Base-by-base conservation (phyloP, 2,329 filamentous ascomycete species). In the Teratosphaeria pseudoeucalypti region DNA sequence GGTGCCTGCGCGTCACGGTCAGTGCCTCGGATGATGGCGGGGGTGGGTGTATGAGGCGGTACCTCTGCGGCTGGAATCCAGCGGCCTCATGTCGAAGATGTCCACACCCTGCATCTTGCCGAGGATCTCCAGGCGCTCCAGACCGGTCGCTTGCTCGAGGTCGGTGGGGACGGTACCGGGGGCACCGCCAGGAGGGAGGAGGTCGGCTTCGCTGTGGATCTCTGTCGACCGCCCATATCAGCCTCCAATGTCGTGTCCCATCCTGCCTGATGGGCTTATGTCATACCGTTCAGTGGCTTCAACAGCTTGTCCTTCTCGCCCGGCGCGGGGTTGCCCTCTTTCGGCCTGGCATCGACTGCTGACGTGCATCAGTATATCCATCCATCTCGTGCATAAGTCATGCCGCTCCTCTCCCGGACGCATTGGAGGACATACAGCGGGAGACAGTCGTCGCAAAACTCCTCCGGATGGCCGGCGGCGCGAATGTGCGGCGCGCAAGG, bases 41-140 rank as follows among this genome's bases (percentile, higher is more conserved):
- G 23, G 23, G 23, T 23, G 23, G 16, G 37, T 6, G 14, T 6
- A 16, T 10, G 5, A 14, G 6, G 12, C 37, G 37, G 66, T 82
- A 89, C 92, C 92, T 77, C 84, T 84, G 74, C 94, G 87, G 76
- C 88, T 94, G 65, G 92, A 82, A 76, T 97, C 94, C 70, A 99
- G 85, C 65, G 94, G 94, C 78, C 85, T 87, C 94, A 97, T 96
- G 80, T 99, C 92, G 81, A 99, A 99, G 75, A 97, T 82, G 75
- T 99, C 94, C 71, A 96, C 81, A 67, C 94, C 92, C 82, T 97
- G 90, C 88, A 97, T 96, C 86, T 99, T 99, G 79, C 94, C 94
- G 75, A 99, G 83, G 73, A 99, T 94, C 80, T 99, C 94, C 70
- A 99, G 85, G 85, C 94, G 92, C 83, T 99, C 94, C 62, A 97